Base-by-base conservation (phyloP, 192 early-diverging fungal species). In the Backusella parvicylindrica region DNA sequence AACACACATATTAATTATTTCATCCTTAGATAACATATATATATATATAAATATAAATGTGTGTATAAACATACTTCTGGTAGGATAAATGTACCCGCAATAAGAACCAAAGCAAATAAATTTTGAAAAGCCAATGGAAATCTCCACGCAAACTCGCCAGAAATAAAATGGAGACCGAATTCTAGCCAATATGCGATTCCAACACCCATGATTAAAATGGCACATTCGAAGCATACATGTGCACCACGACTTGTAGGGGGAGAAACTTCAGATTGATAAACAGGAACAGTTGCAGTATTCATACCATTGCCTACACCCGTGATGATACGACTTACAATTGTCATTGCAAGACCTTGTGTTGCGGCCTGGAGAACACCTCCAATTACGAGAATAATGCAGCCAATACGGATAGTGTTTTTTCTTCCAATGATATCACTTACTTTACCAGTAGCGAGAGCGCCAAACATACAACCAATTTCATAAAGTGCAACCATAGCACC, bases 71-170 rank as follows among this genome's bases (percentile, higher is more conserved):
- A 26, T 56, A 56, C 53, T 69, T 88, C 90, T 11, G 92, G 93
- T 83, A 95, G 86, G 71, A 92, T 85, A 32, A 85, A 64, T 79
- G 90, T 91, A 43, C 88, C 71, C 32, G 85, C 18, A 26, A 91
- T 75, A 28, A 95, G 75, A 13, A 91, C 60, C 23, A 89, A 38
- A 23, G 86, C 90, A 23, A 93, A 93, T 32, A 92, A 76, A 18
- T 88, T 83, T 82, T 95, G 94, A 33, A 95, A 81, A 18, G 84
- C 91, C 5, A 95, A 78, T 12, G 93, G 90, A 18, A 92, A 77
- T 28, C 93, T 84, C 93, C 92, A 95, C 16, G 86, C 77, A 30
- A 81, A 74, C 68, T 64, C 63, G 13, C 76, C 76, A 80, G 53
- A 77, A 16, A 66, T 64, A 35, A 38, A 74, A 38, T 70, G 33